A percentile compares a stretch with the other conserved stretches of the same genome.
phyloP scores from a whole-genome alignment of 202 grass and related monocot genomes.

The Brachypodium distachyon region DNA sequence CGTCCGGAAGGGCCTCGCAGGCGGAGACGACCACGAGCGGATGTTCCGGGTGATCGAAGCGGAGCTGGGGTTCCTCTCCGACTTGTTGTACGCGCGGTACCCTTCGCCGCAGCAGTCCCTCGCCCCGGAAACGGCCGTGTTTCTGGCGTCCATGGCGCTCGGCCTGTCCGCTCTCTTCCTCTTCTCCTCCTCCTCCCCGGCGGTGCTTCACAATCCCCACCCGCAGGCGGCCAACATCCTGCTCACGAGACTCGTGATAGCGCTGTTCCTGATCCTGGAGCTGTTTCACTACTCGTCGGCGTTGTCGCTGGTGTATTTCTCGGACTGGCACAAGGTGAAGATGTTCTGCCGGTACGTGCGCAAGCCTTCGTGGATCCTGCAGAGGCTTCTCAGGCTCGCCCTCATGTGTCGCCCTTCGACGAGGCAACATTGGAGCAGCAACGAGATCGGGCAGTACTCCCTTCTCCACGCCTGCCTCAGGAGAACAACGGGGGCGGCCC shows the following conservation, averaged over 20 bases:
- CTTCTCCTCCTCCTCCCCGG: background rate
- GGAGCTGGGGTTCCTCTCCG: constrained; percentile 17
- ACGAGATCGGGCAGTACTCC: background rate
- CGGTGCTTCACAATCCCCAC: background rate
- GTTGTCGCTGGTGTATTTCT: background rate
- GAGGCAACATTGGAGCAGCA: background rate
- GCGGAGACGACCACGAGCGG: no score
- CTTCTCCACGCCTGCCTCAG: background rate
- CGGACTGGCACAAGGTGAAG: constrained; percentile 8
- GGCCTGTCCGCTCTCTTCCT: background rate
- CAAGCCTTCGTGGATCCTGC: background rate
- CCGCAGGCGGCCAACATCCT: background rate
- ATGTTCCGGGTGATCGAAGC: constrained; percentile 3
- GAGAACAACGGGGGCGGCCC: background rate
- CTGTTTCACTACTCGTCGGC: background rate
- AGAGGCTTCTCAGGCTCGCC: background rate
- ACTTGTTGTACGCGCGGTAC: constrained; percentile 28
- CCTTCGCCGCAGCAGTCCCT: background rate
- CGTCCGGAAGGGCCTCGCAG: no score
- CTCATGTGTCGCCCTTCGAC: no score
- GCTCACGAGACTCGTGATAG: background rate
- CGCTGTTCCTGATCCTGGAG: background rate
- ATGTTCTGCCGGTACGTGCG: background rate
- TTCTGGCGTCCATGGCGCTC: background rate
- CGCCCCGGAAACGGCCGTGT: background rate